Base-by-base conservation (phyloP, 257 asterid genomes). In the Salvia hispanica region DNA sequence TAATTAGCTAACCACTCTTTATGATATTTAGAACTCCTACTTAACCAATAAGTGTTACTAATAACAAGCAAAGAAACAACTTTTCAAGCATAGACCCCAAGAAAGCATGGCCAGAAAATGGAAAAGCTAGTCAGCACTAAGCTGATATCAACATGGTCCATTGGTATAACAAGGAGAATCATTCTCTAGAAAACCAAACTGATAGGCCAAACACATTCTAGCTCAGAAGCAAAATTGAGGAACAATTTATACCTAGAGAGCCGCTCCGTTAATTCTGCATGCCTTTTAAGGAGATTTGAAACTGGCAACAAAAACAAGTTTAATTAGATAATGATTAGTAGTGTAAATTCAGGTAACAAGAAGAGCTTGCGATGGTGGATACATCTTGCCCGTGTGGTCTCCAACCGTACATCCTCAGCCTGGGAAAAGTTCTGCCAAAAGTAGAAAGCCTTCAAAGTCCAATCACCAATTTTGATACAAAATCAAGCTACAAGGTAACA, bases 241-340 rank as follows among this genome's bases (percentile, higher is more conserved):
- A 16, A 65, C 16, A 40, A 14, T 45, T 10, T 15, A 31, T 89
- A 89, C 98, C 98, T 87, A 66, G 98, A 89, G 76, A 92, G 98
- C 25, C 95, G 86, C 74, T 92, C 98, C 37, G 91, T 79, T 60
- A 92, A 73, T 37, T 86, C 96, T 53, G 88, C 95, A 74, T 92
- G 96, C 81, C 96, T 84, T 80, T 83, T 92, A 50, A 92, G 91
- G 73, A 92, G 80, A 79, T 75, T 87, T 16, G 96, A 79, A 80
- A 89, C 98, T 92, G 89, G 67, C 56, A 80, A 64, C 39, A 70
- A 72, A 70, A 66, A 56, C 25, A 47, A 36, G 44, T 51, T 70
- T 57, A 42, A 53, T 39, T 14, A 53, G 37, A 59, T 64, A 67
- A 6, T 9, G 16, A 59, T 36, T 18, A 39, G 33, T 37, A 34